Evolutionary conservation across 257 asterid species (phyloP), one percentile per base, ranked within the genome.

Genomic region (Eucommia ulmoides): DNA sequence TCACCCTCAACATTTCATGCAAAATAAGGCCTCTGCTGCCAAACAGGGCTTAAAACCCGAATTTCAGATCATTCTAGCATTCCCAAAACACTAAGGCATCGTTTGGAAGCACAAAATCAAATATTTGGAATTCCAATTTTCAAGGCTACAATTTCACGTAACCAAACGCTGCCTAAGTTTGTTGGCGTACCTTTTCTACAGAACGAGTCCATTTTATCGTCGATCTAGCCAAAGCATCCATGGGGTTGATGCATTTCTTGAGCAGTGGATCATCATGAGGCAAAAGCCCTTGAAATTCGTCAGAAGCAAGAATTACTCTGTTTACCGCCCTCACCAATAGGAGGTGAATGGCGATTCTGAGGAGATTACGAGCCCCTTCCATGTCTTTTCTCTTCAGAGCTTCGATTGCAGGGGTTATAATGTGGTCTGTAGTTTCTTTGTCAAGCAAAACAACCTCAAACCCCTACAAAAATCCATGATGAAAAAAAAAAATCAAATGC

Each of bases 361-460:
- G 61, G 73, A 82, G 63, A 65, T 72, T 80, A 22, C 61, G 81
- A 17, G 96, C 96, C 23, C 96, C 96, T 67, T 78, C 82, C 2
- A 58, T 60, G 67, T 80, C 96, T n/a, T 72, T 69, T 59, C 71
- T 56, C 68, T 46, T 64, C 52, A 70, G 22, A 33, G 96, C 85
- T 61, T 86, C 87, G 16, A 80, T 56, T 41, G 87, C 92, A 24
- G 93, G 94, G 50, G 65, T 53, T 47, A 83, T 53, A 0, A 63
- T 66, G 44, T 78, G 89, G 47, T 82, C 86, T 50, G 72, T 55
- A n/a, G 94, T 83, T 17, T 81, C 79, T 61, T 74, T 66, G 47
- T 86, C 96, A 2, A 79, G 93, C n/a, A 69, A 53, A 49, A 74
- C 56, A 24, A 76, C 89, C 77, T 80, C 85, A 62, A 83, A 82